phyloP scores from a whole-genome alignment of 83 land plant species.

The Picea abies region DNA sequence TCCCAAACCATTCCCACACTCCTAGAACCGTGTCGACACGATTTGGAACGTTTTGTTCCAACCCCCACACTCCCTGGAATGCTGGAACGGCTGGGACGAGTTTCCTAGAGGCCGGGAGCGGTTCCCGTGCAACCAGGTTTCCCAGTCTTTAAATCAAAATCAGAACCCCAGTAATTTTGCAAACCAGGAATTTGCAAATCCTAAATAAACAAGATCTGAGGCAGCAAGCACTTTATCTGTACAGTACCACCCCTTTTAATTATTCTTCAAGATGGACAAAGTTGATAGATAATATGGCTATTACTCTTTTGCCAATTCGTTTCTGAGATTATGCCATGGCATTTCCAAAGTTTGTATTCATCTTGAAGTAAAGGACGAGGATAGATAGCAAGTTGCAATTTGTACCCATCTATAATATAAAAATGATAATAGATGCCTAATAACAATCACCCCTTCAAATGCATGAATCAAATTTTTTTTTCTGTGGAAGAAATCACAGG shows the following conservation, averaged over 20 bases:
- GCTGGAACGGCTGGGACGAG: too few relatives aligned
- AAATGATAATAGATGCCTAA: neutral
- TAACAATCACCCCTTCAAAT: slow-evolving; percentile 2
- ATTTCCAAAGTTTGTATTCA: neutral
- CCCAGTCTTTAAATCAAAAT: neutral
- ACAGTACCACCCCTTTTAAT: neutral
- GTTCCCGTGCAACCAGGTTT: too few relatives aligned
- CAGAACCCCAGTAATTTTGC: neutral
- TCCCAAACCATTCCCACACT: too few relatives aligned
- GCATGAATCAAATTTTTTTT: neutral
- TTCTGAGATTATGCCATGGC: neutral
- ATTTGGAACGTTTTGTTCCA: too few relatives aligned
- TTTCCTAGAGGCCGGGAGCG: too few relatives aligned
- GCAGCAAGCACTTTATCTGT: neutral
- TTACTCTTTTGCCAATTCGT: neutral
- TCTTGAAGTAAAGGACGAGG: too few relatives aligned
- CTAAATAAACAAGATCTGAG: neutral
- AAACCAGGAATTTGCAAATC: neutral
- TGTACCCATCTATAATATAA: neutral
- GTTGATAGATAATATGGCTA: neutral
- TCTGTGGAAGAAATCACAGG: too few relatives aligned
- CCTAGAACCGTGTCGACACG: too few relatives aligned
- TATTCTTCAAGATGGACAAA: neutral
- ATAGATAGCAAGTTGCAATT: neutral
- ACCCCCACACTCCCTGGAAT: too few relatives aligned